Evolutionary conservation across 495 filamentous ascomycete species (phyloP), one percentile per base, ranked within the genome.

Genomic region (Podospora didyma): DNA sequence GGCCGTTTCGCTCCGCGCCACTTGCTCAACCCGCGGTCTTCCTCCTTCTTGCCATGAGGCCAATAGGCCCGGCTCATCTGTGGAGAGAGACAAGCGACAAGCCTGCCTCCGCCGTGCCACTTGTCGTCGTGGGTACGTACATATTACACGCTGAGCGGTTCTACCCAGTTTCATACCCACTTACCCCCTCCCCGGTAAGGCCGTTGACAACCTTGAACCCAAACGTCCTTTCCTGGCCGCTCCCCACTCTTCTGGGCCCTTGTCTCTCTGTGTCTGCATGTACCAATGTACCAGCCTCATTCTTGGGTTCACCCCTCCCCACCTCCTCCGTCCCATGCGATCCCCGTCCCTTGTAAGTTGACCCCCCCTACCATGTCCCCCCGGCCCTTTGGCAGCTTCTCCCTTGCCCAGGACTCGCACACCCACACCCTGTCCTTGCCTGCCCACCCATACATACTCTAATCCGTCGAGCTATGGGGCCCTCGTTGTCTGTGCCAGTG

Each of bases 391-490:
- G 39, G 54, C 49, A 56, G 48, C 23, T 53, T 21, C 16, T 31
- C 17, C 31, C 49, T 31, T 31, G 26, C 26, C 34, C 44, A 61
- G 34, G 44, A 55, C 49, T 44, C 50, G 21, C 51, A 51, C 49
- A 61, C 61, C 62, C 61, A 53, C 46, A 54, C 54, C 59, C 53
- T 61, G 63, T 61, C 58, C 54, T 61, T 46, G 57, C 60, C 61
- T 60, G 57, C 46, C 50, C 46, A 37, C 52, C 58, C 50, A 42
- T 47, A 20, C 51, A 56, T 34, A 61, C 52, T 64, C 58, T 60
- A 55, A 50, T 59, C 42, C 54, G 45, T 44, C 45, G 21, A 53
- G 24, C 37, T 45, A 22, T 41, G 42, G 42, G 46, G 46, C 55
- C 53, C 53, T 49, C 12, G 14, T 49, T 55, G 48, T 51, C 46